Conservation (phyloP, 129 eudicot genomes). For the Flaveria ramosissima region DNA sequence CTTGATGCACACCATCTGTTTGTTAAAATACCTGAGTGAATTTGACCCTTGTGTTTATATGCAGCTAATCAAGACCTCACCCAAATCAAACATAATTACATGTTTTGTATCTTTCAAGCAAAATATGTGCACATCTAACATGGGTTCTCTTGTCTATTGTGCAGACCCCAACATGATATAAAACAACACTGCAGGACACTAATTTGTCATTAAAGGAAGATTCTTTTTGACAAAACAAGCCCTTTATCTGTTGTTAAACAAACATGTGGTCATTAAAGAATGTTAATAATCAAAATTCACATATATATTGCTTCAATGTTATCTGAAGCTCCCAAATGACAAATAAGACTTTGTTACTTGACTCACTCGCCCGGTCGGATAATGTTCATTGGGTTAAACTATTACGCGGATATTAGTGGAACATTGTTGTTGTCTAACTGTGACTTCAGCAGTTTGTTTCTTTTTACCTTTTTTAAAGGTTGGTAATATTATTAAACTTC, state of each 20-base stretch:
- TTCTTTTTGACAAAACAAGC: constrained; percentile 35
- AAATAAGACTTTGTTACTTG: no score
- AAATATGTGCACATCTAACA: neutral
- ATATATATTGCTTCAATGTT: no score
- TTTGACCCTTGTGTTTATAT: constrained; percentile 15
- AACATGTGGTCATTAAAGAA: constrained; percentile 31
- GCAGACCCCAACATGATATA: neutral
- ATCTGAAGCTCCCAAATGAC: no score
- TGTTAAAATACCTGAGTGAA: constrained; percentile 32
- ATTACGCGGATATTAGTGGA: constrained; percentile 17
- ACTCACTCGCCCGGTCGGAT: no score
- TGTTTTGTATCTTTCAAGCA: constrained; percentile 13
- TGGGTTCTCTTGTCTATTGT: constrained; percentile 2
- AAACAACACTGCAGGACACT: constrained; percentile 2
- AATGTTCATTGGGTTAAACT: constrained; percentile 7
- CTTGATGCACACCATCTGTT: constrained; percentile 30
- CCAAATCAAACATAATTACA: neutral
- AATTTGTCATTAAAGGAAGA: constrained; percentile 32
- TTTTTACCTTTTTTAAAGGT: constrained; percentile 22
- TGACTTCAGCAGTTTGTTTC: constrained; percentile 17
- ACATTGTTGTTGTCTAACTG: constrained; percentile 20
- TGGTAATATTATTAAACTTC: constrained; percentile 13
- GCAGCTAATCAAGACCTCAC: constrained; percentile 10
- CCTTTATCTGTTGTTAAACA: constrained; percentile 23
- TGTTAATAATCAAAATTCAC: neutral